Conservation (phyloP, 1,284 basidiomycete species). For the Naganishia albida region DNA sequence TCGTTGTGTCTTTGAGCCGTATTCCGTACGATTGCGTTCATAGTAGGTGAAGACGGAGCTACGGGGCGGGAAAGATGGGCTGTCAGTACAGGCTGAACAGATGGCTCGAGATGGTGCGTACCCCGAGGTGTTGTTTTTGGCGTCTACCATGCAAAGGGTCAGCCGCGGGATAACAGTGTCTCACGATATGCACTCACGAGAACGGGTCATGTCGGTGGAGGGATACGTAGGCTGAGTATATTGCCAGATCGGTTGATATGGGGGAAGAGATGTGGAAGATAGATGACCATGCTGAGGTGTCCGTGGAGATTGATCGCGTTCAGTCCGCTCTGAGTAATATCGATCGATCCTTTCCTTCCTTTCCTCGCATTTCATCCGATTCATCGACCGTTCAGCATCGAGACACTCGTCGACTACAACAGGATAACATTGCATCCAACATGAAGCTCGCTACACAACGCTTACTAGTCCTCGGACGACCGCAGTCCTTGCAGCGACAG, state of each 20-base stretch:
- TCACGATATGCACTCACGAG: slow-evolving; percentile 4
- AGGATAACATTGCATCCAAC: background rate
- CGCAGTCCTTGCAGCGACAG: background rate
- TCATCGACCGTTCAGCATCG: background rate
- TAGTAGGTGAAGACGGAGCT: slow-evolving; percentile 52
- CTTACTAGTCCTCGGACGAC: background rate
- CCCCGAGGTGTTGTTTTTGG: slow-evolving; percentile 52
- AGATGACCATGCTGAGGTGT: background rate
- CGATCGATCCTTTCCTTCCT: slow-evolving; percentile 14
- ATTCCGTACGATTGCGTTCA: slow-evolving; percentile 49
- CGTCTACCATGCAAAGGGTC: slow-evolving; percentile 39
- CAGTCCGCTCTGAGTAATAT: slow-evolving; percentile 19
- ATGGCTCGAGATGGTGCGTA: slow-evolving; percentile 36
- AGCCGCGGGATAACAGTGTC: background rate
- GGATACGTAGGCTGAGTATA: background rate
- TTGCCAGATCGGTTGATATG: background rate
- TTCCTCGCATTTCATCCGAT: background rate
- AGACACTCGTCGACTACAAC: background rate
- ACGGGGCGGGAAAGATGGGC: slow-evolving; percentile 37
- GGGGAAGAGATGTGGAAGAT: background rate
- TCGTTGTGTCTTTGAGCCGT: slow-evolving; percentile 60
- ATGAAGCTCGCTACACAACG: slow-evolving; percentile 10
- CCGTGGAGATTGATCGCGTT: background rate
- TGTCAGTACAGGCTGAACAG: background rate
- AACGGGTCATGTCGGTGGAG: slow-evolving; percentile 5